Conservation (phyloP, 1,139 yeast genomes). For the Kodamaea plutei region DNA sequence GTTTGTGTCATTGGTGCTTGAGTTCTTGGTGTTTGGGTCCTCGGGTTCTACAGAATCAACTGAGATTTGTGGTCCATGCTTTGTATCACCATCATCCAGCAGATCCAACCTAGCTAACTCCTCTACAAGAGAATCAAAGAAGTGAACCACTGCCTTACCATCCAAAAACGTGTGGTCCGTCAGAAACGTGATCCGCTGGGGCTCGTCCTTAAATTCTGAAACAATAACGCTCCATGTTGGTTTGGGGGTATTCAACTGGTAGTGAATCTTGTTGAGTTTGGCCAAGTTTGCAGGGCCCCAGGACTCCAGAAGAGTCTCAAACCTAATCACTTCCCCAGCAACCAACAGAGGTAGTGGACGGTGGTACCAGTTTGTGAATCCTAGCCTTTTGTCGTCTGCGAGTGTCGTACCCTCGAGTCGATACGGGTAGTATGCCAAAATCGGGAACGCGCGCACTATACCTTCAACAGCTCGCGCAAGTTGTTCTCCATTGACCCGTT, state of each 20-base stretch:
- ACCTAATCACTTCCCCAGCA: constrained; percentile 28
- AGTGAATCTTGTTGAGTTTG: constrained; percentile 15
- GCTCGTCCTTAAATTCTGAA: constrained; percentile 11
- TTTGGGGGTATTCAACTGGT: constrained; percentile 14
- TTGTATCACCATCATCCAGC: no score
- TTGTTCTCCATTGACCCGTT: constrained; percentile 12
- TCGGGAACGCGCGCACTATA: constrained; percentile 20
- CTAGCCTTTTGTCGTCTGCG: constrained; percentile 10
- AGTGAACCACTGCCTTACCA: constrained; percentile 30
- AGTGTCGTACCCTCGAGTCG: constrained; percentile 9
- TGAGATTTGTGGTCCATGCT: no score
- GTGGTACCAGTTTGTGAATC: constrained; percentile 15
- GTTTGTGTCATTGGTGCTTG: no score
- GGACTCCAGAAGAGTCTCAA: constrained; percentile 10
- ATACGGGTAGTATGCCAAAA: constrained; percentile 20
- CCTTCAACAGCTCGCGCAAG: constrained; percentile 25
- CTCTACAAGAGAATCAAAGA: constrained; percentile 28
- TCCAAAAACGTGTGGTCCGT: constrained; percentile 36
- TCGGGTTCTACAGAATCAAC: no score
- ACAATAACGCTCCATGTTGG: constrained; percentile 32
- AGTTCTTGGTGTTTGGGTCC: no score
- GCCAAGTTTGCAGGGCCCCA: not conserved
- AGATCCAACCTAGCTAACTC: no score
- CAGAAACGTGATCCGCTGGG: constrained; percentile 22
- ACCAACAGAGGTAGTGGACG: constrained; percentile 17